These are phyloP conservation scores for Coniochaeta sp. DNA, from an alignment of 2,329 filamentous ascomycete genomes.

Conservation along the genomic window DNA sequence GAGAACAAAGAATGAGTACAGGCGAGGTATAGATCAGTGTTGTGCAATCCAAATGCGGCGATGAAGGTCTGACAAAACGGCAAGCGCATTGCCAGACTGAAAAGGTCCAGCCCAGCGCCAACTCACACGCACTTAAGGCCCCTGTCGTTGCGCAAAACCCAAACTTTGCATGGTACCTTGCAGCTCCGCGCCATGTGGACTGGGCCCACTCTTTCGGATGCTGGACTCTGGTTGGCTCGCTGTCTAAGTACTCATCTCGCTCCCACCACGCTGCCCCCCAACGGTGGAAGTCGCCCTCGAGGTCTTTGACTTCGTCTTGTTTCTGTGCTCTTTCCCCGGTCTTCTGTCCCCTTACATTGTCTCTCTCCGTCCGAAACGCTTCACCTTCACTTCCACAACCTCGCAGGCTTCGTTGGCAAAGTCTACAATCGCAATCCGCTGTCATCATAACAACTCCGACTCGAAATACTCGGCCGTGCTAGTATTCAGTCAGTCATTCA, in stretches of 20 bases:
- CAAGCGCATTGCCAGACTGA: neutral
- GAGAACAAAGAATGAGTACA: neutral
- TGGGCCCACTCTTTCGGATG: neutral
- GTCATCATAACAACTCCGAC: conserved; percentile 16
- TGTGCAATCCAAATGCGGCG: too few species aligned
- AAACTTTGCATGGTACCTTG: neutral
- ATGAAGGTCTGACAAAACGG: neutral
- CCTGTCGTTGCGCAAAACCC: neutral
- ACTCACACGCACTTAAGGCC: neutral
- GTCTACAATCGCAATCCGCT: conserved; percentile 26
- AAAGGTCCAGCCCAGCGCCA: neutral
- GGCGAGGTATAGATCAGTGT: too few species aligned
- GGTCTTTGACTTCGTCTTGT: conserved; percentile 5
- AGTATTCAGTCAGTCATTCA: conserved; percentile 23
- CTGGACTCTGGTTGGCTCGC: neutral
- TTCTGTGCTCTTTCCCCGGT: conserved; percentile 7
- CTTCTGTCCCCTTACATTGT: conserved; percentile 6
- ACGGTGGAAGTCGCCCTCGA: conserved; percentile 6
- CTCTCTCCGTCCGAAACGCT: conserved; percentile 8
- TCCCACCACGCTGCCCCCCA: neutral
- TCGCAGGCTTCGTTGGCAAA: conserved; percentile 50
- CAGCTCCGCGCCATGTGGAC: conserved; percentile 12
- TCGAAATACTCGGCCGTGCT: conserved; percentile 19
- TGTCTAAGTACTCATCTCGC: neutral
- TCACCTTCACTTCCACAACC: conserved; percentile 9